These are phyloP conservation scores for Malus fusca DNA, from an alignment of 306 rosid species.

Conservation along the genomic window DNA sequence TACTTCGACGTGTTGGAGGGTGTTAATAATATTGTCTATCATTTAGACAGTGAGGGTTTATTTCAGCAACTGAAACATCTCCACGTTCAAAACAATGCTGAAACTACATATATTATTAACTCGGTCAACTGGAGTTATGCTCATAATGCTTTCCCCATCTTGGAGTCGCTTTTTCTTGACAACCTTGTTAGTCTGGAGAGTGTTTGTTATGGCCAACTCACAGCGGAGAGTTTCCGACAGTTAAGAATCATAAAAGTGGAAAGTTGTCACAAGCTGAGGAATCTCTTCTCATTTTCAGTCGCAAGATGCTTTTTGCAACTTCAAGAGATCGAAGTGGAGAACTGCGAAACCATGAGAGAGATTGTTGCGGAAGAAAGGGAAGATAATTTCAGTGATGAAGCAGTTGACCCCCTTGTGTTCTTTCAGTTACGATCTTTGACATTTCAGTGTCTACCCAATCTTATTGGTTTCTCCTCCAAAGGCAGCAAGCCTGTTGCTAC, in stretches of 20 bases:
- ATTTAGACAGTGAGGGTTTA: conserved; percentile 34
- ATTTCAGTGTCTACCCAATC: not conserved
- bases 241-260: not conserved
- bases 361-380: not conserved
- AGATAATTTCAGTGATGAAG: not conserved
- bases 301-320: not conserved
- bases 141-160: not conserved
- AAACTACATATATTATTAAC: conserved; percentile 25
- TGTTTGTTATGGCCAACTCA: not conserved
- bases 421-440: not conserved
- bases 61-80: conserved; percentile 32
- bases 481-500: not conserved
- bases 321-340: not conserved
- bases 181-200: not conserved
- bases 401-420: not conserved
- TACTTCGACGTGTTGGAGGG: conserved; percentile 22
- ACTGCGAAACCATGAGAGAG: not conserved
- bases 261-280: not conserved
- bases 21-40: conserved; percentile 21
- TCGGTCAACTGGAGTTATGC: not conserved
- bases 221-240: not conserved
- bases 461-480: not conserved
- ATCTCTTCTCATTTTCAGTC: not conserved
- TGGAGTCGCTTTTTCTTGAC: not conserved
- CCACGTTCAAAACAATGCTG: conserved; percentile 31